phyloP scores from a whole-genome alignment of 2,329 filamentous ascomycete genomes.

The Penicillium sp. region DNA sequence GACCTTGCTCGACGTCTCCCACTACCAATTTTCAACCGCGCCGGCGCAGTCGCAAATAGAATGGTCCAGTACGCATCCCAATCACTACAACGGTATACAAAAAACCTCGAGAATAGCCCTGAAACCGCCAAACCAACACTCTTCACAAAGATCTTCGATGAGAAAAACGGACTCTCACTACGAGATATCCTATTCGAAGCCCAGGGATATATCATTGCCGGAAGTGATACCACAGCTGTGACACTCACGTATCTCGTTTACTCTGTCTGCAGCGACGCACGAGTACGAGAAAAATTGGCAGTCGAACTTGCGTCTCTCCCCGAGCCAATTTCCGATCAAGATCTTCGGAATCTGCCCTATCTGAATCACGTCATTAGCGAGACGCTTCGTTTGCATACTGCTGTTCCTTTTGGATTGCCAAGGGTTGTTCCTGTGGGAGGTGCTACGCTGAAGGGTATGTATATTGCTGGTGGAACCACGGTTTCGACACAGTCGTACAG shows the following conservation, averaged over 20 bases:
- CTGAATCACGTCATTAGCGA: constrained; percentile 33
- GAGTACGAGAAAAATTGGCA: constrained; percentile 18
- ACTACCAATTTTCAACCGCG: constrained; percentile 22
- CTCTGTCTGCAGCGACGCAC: constrained; percentile 19
- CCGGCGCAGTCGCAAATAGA: constrained; percentile 19
- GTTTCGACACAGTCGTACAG: constrained; percentile 57
- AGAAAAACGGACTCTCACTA: constrained; percentile 26
- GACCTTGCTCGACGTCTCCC: constrained; percentile 22
- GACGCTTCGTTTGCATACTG: constrained; percentile 41
- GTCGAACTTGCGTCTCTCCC: constrained; percentile 21
- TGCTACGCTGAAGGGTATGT: constrained; percentile 42
- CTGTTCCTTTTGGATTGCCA: constrained; percentile 35
- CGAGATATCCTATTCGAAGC: constrained; percentile 45
- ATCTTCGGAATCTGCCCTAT: constrained; percentile 45
- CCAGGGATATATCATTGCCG: constrained; percentile 50
- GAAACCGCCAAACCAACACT: constrained; percentile 17
- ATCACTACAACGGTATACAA: constrained; percentile 17
- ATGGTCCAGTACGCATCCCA: constrained; percentile 24
- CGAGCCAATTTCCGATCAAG: constrained; percentile 28
- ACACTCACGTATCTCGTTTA: constrained; percentile 49
- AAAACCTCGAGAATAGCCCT: background rate
- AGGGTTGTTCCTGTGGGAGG: constrained; percentile 42
- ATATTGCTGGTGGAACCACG: constrained; percentile 54
- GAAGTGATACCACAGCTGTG: constrained; percentile 55
- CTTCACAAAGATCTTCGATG: constrained; percentile 30